phyloP scores from a whole-genome alignment of 495 filamentous ascomycete genomes.

The Xylaria palmicola region DNA sequence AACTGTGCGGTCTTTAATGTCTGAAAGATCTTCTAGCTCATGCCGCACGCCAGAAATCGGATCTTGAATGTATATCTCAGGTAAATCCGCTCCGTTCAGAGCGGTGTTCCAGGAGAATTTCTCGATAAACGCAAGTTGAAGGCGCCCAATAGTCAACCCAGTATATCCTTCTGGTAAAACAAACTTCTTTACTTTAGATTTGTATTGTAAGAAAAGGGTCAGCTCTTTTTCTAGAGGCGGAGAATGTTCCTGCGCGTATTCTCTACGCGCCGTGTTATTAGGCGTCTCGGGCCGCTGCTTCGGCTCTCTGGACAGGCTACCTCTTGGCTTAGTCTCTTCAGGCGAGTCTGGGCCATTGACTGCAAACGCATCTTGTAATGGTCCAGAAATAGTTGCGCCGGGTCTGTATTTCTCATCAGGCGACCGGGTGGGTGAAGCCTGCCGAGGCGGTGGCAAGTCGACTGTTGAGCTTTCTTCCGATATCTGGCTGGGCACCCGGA shows the following conservation, averaged over 20 bases:
- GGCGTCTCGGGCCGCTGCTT: slow-evolving; percentile 32
- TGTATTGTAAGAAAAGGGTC: slow-evolving; percentile 96
- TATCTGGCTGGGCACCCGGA: slow-evolving; percentile 61
- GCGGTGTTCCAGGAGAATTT: slow-evolving; percentile 99
- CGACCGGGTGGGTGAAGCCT: slow-evolving; percentile 54
- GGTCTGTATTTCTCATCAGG: slow-evolving; percentile 61
- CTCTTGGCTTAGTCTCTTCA: slow-evolving; percentile 29
- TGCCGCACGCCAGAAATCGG: slow-evolving; percentile 91
- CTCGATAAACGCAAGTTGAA: slow-evolving; percentile 98
- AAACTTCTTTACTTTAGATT: slow-evolving; percentile 95
- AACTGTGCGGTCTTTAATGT: slow-evolving; percentile 93
- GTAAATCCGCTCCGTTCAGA: slow-evolving; percentile 86
- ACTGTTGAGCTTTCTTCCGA: slow-evolving; percentile 57
- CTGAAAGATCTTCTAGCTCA: slow-evolving; percentile 89
- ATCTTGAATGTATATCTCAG: slow-evolving; percentile 97
- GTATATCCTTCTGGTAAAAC: slow-evolving; percentile 79
- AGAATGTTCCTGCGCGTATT: slow-evolving; percentile 57
- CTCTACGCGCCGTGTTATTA: slow-evolving; percentile 40
- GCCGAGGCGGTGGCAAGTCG: slow-evolving; percentile 38
- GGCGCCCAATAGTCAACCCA: slow-evolving; percentile 77
- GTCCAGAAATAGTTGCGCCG: slow-evolving; percentile 52
- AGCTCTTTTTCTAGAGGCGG: slow-evolving; percentile 82
- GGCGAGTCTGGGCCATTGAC: slow-evolving; percentile 30
- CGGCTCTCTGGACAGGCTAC: slow-evolving; percentile 21
- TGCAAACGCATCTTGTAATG: slow-evolving; percentile 39